These are phyloP conservation scores for Phyllostachys edulis DNA, from an alignment of 176 grass and related monocot genomes.

Conservation along the genomic window DNA sequence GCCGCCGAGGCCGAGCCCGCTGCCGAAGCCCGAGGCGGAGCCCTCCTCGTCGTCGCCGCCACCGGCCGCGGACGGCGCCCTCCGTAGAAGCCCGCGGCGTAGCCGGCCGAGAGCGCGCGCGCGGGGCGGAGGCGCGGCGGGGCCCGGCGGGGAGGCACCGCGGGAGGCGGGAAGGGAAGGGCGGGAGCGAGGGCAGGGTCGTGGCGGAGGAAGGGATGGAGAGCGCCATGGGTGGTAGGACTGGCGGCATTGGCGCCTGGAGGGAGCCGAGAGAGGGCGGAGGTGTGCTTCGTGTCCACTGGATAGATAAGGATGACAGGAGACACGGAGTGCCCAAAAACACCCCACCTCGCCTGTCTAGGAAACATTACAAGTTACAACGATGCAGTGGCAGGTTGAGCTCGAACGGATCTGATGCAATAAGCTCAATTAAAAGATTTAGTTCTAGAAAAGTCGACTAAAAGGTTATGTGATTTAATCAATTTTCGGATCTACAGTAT, in stretches of 20 bases:
- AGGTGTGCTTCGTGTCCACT: not conserved
- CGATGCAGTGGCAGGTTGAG: not conserved
- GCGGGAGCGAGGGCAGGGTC: not conserved
- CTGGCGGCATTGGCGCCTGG: conserved; percentile 39
- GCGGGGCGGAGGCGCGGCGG: not conserved
- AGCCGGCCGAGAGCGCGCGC: conserved; percentile 37
- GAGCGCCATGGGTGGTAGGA: conserved; percentile 51
- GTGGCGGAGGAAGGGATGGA: conserved; percentile 23
- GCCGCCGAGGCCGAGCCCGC: conserved; percentile 24
- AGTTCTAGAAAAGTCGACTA: too few species aligned
- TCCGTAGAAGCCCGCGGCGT: conserved; percentile 55
- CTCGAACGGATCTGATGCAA: too few species aligned
- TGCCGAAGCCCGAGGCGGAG: not conserved
- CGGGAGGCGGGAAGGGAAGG: not conserved
- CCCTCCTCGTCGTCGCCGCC: conserved; percentile 48
- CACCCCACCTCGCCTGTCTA: too few species aligned
- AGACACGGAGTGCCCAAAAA: too few species aligned
- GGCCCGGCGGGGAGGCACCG: not conserved
- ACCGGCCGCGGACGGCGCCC: conserved; percentile 36
- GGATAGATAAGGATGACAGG: conserved; percentile 28
- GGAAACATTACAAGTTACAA: too few species aligned
- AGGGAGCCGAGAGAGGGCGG: not conserved
- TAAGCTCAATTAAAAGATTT: too few species aligned
- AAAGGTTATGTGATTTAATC: too few species aligned
- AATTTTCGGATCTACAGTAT: too few species aligned